Percentiles rank a stretch among this genome's conserved stretches.
phyloP scores from a whole-genome alignment of 2,329 filamentous ascomycete genomes.

The Chaetomium globosum region DNA sequence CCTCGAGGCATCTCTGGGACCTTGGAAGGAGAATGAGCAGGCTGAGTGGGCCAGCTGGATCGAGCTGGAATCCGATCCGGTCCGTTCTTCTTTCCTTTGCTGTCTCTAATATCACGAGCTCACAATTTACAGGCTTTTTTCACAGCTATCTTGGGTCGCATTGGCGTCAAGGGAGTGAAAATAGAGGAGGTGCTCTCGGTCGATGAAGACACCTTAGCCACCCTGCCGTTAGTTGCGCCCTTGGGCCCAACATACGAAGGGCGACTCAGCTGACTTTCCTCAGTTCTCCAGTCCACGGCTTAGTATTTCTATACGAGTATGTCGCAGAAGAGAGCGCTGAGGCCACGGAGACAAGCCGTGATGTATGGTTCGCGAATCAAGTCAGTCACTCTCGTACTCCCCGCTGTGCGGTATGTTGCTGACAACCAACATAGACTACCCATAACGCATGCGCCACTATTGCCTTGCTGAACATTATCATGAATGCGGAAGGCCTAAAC shows the following conservation, averaged over 20 bases:
- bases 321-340: conserved; percentile 55
- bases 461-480: conserved; percentile 88
- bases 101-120: background rate
- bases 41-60: conserved; percentile 71
- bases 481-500: conserved; percentile 70
- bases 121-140: conserved; percentile 67
- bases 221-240: conserved; percentile 58
- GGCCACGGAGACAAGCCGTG: conserved; percentile 57
- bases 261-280: conserved; percentile 10
- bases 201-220: conserved; percentile 65
- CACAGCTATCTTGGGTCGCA: conserved; percentile 77
- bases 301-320: conserved; percentile 87
- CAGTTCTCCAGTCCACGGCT: conserved; percentile 74
- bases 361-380: conserved; percentile 94
- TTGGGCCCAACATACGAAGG: background rate
- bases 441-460: conserved; percentile 90
- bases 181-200: conserved; percentile 76
- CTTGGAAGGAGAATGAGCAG: conserved; percentile 56
- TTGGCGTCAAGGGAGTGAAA: conserved; percentile 73
- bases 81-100: conserved; percentile 45
- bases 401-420: background rate
- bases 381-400: conserved; percentile 46
- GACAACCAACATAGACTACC: conserved; percentile 60
- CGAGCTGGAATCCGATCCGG: conserved; percentile 88
- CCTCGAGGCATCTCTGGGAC: conserved; percentile 51